Evolutionary conservation across 495 filamentous ascomycete genomes (phyloP).

Genomic region (Penicillium samsonianum): DNA sequence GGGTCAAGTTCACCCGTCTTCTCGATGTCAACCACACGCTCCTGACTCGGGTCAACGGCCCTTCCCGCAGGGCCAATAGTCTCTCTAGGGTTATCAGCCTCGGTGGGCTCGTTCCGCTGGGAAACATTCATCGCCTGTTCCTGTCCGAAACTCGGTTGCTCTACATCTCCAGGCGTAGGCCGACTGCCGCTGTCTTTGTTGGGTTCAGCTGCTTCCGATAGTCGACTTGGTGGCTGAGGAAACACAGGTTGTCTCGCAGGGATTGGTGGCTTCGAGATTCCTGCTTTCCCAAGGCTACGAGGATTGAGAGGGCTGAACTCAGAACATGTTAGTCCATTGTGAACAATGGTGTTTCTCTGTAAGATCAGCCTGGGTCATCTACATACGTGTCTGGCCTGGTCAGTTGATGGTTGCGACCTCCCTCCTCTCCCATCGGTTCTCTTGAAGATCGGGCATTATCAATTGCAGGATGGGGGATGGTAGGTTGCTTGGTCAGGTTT

Average conservation of each 20-base stretch:
- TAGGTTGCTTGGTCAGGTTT: conserved; percentile 7
- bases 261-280: neutral
- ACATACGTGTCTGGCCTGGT: neutral
- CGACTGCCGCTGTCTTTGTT: neutral
- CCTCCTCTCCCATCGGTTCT: neutral
- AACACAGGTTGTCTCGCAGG: neutral
- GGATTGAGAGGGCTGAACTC: neutral
- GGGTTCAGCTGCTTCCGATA: neutral
- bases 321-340: neutral
- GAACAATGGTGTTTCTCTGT: too few relatives aligned
- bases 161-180: neutral
- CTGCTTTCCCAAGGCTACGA: neutral
- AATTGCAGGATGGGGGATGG: neutral
- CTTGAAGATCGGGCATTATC: neutral
- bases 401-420: neutral
- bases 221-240: neutral
- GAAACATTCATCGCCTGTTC: neutral
- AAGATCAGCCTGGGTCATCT: neutral
- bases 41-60: neutral
- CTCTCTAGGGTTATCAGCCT: neutral
- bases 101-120: neutral
- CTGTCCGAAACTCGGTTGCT: neutral
- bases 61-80: neutral
- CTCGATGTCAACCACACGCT: neutral
- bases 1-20: neutral